Conservation (phyloP, 2,329 filamentous ascomycete species). For the Pyrenochaeta sp. region DNA sequence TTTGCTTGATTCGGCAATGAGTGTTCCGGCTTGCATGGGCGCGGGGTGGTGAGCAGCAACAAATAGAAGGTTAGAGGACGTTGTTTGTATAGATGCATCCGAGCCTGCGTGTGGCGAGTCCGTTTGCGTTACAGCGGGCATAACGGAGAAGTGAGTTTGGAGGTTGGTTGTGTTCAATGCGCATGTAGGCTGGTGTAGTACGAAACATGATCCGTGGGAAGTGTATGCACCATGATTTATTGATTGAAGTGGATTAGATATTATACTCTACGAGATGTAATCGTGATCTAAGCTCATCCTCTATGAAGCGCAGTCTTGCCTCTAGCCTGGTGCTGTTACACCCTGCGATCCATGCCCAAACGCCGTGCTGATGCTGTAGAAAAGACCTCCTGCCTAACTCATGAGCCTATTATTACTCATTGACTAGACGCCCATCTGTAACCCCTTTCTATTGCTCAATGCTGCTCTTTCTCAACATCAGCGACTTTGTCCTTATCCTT, state of each 20-base stretch:
- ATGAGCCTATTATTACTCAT: neutral
- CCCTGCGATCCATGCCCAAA: neutral
- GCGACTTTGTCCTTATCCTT: slow-evolving; percentile 46
- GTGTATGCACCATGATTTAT: neutral
- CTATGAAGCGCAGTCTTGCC: no score
- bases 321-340: neutral
- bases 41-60: neutral
- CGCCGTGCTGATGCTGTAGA: slow-evolving; percentile 10
- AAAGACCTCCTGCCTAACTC: neutral
- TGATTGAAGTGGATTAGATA: neutral
- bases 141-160: neutral
- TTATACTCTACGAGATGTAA: neutral
- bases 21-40: slow-evolving; percentile 2
- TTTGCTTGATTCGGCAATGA: slow-evolving; percentile 9
- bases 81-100: neutral
- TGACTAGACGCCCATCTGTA: neutral
- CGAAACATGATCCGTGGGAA: neutral
- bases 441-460: slow-evolving; percentile 4
- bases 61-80: neutral
- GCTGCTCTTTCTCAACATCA: slow-evolving; percentile 32
- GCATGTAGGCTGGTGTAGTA: slow-evolving; percentile 9
- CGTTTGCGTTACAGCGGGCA: neutral
- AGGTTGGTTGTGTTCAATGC: neutral
- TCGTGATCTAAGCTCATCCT: neutral
- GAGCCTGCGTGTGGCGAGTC: neutral